Conservation (phyloP, 257 asterid genomes). For the Marsdenia floribunda region DNA sequence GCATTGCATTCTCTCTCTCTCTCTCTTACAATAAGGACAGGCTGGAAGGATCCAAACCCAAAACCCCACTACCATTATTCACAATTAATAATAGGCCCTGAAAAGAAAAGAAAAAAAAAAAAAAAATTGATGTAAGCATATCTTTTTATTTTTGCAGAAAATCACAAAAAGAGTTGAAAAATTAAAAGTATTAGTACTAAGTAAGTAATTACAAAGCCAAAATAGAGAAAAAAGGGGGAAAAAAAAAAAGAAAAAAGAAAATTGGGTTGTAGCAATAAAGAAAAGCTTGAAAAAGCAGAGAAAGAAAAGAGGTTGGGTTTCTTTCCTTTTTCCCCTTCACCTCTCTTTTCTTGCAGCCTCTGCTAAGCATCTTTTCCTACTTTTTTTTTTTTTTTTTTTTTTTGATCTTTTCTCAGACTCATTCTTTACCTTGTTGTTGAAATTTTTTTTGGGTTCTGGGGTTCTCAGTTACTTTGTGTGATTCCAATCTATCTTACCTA, state of each 20-base stretch:
- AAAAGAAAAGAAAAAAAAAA: too few species aligned
- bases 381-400: conserved; percentile 21
- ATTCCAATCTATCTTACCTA: conserved; percentile 25
- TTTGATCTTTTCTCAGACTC: conserved; percentile 22
- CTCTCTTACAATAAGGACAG: conserved; percentile 40
- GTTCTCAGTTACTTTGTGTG: conserved; percentile 29
- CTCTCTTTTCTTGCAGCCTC: conserved; percentile 59
- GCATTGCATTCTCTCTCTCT: conserved; percentile 10
- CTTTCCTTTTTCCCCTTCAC: conserved; percentile 30
- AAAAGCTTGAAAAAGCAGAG: conserved; percentile 33
- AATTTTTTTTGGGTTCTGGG: conserved; percentile 8
- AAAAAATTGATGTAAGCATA: neutral
- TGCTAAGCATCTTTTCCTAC: conserved; percentile 59
- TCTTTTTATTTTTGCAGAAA: conserved; percentile 24
- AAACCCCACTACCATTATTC: conserved; percentile 59
- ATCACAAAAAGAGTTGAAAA: conserved; percentile 29
- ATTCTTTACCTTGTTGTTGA: conserved; percentile 37
- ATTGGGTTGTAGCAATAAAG: conserved; percentile 10
- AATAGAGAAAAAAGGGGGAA: neutral
- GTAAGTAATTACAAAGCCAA: neutral
- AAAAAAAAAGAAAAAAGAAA: conserved; percentile 6
- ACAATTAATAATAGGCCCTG: conserved; percentile 50
- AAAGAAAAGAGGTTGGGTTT: conserved; percentile 32
- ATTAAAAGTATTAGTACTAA: neutral
- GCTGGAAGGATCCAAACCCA: conserved; percentile 61